phyloP scores from a whole-genome alignment of 352 stramenopile species.

The Phytophthora litchii region DNA sequence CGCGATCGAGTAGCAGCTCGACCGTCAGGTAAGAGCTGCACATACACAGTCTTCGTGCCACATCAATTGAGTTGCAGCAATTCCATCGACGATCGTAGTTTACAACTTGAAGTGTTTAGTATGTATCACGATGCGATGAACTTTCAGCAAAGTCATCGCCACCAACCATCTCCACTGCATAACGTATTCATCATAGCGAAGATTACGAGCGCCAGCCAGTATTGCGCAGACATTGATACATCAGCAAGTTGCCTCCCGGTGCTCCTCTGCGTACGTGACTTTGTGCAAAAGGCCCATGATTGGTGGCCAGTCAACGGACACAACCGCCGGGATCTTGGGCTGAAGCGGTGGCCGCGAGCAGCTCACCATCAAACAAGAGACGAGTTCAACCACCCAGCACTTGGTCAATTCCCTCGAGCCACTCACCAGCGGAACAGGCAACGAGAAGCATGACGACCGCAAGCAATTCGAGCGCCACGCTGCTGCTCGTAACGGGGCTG shows the following conservation, averaged over 20 bases:
- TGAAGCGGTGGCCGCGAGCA: slow-evolving; percentile 20
- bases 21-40: slow-evolving; percentile 20
- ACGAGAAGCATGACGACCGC: slow-evolving; percentile 38
- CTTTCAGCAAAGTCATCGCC: too few species aligned
- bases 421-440: slow-evolving; percentile 14
- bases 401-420: slow-evolving; percentile 21
- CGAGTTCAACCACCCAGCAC: slow-evolving; percentile 8
- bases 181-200: too few species aligned
- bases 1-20: neutral
- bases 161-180: too few species aligned
- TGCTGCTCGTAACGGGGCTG: slow-evolving; percentile 67
- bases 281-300: slow-evolving; percentile 2
- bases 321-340: slow-evolving; percentile 19
- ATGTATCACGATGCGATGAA: neutral
- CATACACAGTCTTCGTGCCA: slow-evolving; percentile 18
- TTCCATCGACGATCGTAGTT: slow-evolving; percentile 8
- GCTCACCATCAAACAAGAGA: slow-evolving; percentile 15
- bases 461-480: slow-evolving; percentile 40
- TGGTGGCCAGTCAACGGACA: slow-evolving; percentile 12
- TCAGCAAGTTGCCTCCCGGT: too few species aligned
- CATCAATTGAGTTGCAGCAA: too few species aligned
- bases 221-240: too few species aligned
- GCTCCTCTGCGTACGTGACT: neutral
- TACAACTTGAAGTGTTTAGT: slow-evolving; percentile 9
- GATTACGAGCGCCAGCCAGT: too few species aligned